Evolutionary conservation across 108 stramenopile genomes (phyloP).

Genomic region (Pseudonitzschia pungens): DNA sequence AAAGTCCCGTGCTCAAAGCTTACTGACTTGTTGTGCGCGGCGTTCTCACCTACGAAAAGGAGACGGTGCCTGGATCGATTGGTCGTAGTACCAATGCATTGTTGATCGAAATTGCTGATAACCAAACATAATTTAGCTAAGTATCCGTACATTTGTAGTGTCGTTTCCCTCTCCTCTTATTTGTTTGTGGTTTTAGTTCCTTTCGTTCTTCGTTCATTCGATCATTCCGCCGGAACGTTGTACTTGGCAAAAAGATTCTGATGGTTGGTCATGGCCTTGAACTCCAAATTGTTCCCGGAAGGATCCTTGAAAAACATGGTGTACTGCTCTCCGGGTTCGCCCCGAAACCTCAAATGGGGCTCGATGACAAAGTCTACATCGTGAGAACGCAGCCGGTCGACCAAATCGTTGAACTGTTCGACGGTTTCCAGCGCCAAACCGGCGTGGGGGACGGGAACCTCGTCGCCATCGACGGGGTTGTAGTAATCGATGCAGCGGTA

Average conservation of each 20-base stretch:
- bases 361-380: conserved; percentile 90
- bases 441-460: conserved; percentile 97
- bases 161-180: too few species aligned
- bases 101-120: too few species aligned
- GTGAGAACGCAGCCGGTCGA: conserved; percentile 64
- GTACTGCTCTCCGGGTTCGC: conserved; percentile 91
- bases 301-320: conserved; percentile 98
- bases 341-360: conserved; percentile 93
- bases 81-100: too few species aligned
- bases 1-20: too few species aligned
- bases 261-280: conserved; percentile 95
- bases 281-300: conserved; percentile 95
- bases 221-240: conserved; percentile 45
- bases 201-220: too few species aligned
- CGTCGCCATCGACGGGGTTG: conserved; percentile 99
- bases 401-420: conserved; percentile 84
- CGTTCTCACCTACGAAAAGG: too few species aligned
- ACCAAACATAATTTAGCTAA: too few species aligned
- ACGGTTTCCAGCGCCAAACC: conserved; percentile 89
- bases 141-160: too few species aligned
- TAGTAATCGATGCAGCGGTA: conserved; percentile 93
- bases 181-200: too few species aligned
- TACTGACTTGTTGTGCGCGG: too few species aligned
- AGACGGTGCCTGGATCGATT: too few species aligned
- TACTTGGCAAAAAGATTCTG: conserved; percentile 97